These are phyloP conservation scores for Penicillium sclerotigenum DNA, from an alignment of 2,329 filamentous ascomycete species.

Conservation along the genomic window DNA sequence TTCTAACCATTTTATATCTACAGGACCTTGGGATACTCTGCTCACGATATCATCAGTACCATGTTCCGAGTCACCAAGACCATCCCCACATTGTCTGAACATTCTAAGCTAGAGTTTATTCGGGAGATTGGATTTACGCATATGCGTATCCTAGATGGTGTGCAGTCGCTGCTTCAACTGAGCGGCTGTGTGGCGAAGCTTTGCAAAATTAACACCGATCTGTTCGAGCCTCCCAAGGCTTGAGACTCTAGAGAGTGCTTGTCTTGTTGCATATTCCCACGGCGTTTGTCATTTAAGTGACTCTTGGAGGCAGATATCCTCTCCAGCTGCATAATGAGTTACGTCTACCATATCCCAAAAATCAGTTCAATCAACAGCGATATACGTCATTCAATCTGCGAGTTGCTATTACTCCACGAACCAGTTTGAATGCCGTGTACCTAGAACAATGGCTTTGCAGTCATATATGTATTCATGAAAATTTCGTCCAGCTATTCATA, in stretches of 20 bases:
- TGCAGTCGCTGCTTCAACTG: conserved; percentile 90
- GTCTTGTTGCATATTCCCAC: conserved; percentile 23
- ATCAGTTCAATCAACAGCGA: background rate
- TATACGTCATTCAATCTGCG: background rate
- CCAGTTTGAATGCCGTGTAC: too few species aligned
- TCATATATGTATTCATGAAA: too few species aligned
- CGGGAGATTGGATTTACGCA: conserved; percentile 98
- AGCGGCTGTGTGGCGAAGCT: conserved; percentile 88
- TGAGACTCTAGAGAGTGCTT: conserved; percentile 16
- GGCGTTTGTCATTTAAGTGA: conserved; percentile 23
- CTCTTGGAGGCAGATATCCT: conserved; percentile 3
- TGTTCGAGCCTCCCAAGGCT: conserved; percentile 57
- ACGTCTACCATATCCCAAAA: conserved; percentile 3
- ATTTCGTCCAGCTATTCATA: too few species aligned
- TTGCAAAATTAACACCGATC: conserved; percentile 87
- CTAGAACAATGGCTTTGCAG: too few species aligned
- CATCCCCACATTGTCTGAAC: conserved; percentile 85
- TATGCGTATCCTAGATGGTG: conserved; percentile 97
- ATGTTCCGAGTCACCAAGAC: conserved; percentile 99
- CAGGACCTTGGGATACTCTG: conserved; percentile 86
- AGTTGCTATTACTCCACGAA: too few species aligned
- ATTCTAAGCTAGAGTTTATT: conserved; percentile 95
- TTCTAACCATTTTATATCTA: conserved; percentile 11
- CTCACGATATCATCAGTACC: conserved; percentile 96
- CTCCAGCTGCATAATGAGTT: conserved; percentile 13